phyloP scores from a whole-genome alignment of 2,329 filamentous ascomycete species.

The Byssochlamys sp. region DNA sequence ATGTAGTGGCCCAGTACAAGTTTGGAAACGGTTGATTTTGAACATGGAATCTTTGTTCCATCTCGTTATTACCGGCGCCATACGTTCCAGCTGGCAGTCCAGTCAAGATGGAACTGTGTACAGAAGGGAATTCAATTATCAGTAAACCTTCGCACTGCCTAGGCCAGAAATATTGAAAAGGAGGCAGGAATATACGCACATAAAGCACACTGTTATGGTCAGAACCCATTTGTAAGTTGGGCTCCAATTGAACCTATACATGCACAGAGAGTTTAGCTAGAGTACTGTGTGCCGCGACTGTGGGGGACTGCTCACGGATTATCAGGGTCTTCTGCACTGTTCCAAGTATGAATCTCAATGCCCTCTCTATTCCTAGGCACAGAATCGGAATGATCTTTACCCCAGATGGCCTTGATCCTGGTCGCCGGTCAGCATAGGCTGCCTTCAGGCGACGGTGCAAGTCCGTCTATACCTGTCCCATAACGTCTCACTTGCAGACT shows the following conservation, averaged over 20 bases:
- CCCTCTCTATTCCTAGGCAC: neutral
- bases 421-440: neutral
- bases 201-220: neutral
- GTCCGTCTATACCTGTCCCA: neutral
- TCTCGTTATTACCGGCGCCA: constrained; percentile 23
- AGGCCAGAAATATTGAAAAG: neutral
- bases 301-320: neutral
- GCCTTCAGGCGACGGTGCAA: neutral
- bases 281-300: neutral
- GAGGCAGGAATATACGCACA: neutral
- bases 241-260: neutral
- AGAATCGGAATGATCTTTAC: neutral
- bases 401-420: neutral
- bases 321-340: neutral
- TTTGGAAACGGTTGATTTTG: constrained; percentile 27
- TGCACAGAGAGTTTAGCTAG: neutral
- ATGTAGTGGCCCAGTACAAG: constrained; percentile 24
- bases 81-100: constrained; percentile 35
- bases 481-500: neutral
- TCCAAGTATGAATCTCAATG: neutral
- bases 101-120: constrained; percentile 29
- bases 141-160: neutral
- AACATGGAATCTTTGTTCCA: constrained; percentile 22
- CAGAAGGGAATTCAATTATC: neutral
- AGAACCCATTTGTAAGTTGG: neutral